Base-by-base conservation (phyloP, 257 asterid species). In the Solanum dulcamara region DNA sequence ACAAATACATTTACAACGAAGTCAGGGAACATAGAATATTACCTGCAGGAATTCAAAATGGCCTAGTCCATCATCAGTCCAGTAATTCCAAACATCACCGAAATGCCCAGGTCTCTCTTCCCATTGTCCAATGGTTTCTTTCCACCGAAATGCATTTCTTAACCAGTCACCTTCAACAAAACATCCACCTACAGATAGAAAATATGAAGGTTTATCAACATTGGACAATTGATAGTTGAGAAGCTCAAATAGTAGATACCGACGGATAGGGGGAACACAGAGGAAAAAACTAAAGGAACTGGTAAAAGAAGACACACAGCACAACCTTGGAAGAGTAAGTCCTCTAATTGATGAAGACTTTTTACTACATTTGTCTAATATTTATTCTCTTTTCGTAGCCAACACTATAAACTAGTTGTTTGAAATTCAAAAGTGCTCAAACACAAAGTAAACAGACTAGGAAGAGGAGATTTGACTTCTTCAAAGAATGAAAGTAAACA, bases 41-140 rank as follows among this genome's bases (percentile, higher is more conserved):
- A 92, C 99, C 96, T 92, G 99, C 85, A 97, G 92, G 92, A 95
- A 95, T 89, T 97, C 98, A 79, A 90, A 90, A 88, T 95, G 98
- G 26, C 98, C 98, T 38, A 95, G 86, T 17, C 98, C 98, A 84
- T 94, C 99, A 88, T 97, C 99, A 42, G 98, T 97, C 98, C 98
- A 97, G 88, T 97, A 97, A 83, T 86, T 81, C 99, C 99, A 97
- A 80, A 97, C 99, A 26, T 97, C 99, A 51, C 99, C 99, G 67
- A 93, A 97, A 89, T 97, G 99, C 37, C 99, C 98, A 0, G 98
- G 94, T 87, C 98, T 93, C 93, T 93, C 97, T 87, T 97, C 95
- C 99, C 98, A 95, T 2, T 97, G 93, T 33, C 99, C 99, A 82
- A 97, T 89, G 59, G 98, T 97, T 90, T 94, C 98, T 88, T 97